Conservation (phyloP, 2,329 filamentous ascomycete species). For the Lomentospora prolificans region DNA sequence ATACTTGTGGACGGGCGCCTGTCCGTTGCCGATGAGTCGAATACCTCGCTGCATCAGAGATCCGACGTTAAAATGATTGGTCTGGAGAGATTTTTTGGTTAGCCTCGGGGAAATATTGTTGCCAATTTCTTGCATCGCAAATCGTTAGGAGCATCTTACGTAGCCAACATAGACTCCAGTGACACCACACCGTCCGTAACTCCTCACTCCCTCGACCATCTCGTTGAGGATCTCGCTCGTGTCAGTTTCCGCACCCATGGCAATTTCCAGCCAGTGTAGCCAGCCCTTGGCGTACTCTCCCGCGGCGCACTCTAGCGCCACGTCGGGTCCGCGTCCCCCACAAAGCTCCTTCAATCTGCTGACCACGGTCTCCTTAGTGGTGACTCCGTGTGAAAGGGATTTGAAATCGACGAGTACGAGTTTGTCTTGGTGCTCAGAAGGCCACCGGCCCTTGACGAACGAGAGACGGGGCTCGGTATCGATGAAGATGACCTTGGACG, state of each 20-base stretch:
- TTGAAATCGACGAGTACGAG: constrained; percentile 62
- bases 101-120: neutral
- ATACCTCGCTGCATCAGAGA: constrained; percentile 81
- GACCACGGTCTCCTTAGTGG: constrained; percentile 52
- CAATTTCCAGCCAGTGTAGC: constrained; percentile 48
- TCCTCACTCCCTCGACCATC: constrained; percentile 65
- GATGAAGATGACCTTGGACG: constrained; percentile 66
- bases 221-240: constrained; percentile 74
- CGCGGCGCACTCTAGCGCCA: constrained; percentile 56
- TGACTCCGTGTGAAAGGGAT: constrained; percentile 46
- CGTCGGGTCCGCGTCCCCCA: constrained; percentile 63
- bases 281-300: constrained; percentile 54
- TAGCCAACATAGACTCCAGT: constrained; percentile 61
- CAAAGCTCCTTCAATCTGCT: constrained; percentile 64
- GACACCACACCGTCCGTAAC: constrained; percentile 64
- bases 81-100: constrained; percentile 29
- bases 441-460: constrained; percentile 54
- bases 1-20: constrained; percentile 70
- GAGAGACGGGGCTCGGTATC: constrained; percentile 64
- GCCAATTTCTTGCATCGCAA: no score
- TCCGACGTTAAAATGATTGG: constrained; percentile 76
- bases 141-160: constrained; percentile 26
- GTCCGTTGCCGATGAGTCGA: constrained; percentile 59
- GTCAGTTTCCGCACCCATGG: constrained; percentile 67
- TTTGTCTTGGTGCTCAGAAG: constrained; percentile 35